Percentiles rank a stretch among this genome's conserved stretches.
phyloP scores from a whole-genome alignment of 371 early-diverging fungal species.

The Circinella umbellata region DNA sequence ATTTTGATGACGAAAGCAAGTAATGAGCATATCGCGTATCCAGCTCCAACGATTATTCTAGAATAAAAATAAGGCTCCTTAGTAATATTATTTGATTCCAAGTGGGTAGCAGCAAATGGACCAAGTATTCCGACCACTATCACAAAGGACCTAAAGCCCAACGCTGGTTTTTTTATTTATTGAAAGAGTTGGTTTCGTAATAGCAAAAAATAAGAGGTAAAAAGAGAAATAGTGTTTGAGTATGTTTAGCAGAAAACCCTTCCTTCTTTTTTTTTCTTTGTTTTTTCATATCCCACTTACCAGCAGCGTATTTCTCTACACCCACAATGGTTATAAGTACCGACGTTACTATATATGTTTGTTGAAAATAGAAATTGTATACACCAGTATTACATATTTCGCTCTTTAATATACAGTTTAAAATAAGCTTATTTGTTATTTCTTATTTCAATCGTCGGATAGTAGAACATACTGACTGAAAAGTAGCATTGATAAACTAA shows the following conservation, averaged over 20 bases:
- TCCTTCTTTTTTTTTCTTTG: no score
- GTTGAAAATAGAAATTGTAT: not conserved
- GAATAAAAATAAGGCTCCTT: not conserved
- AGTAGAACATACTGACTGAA: not conserved
- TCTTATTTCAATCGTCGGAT: no score
- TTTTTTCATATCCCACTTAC: no score
- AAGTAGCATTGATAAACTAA: slow-evolving; percentile 8
- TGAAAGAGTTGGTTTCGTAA: no score
- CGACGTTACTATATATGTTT: not conserved
- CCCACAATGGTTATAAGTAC: not conserved
- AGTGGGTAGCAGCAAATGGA: not conserved
- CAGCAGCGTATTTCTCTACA: not conserved
- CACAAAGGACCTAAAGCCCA: not conserved
- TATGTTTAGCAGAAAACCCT: no score
- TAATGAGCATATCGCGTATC: not conserved
- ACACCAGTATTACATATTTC: no score
- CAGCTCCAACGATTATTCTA: not conserved
- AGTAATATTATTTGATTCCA: not conserved
- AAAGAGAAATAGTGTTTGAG: no score
- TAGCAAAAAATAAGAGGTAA: no score
- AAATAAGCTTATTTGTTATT: no score
- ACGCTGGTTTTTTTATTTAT: not conserved
- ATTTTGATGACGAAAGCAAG: not conserved
- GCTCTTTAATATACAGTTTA: no score
- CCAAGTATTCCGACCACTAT: not conserved